Evolutionary conservation across 352 stramenopile species (phyloP), one percentile per base, ranked within the genome.

Genomic region (Phytophthora melonis): DNA sequence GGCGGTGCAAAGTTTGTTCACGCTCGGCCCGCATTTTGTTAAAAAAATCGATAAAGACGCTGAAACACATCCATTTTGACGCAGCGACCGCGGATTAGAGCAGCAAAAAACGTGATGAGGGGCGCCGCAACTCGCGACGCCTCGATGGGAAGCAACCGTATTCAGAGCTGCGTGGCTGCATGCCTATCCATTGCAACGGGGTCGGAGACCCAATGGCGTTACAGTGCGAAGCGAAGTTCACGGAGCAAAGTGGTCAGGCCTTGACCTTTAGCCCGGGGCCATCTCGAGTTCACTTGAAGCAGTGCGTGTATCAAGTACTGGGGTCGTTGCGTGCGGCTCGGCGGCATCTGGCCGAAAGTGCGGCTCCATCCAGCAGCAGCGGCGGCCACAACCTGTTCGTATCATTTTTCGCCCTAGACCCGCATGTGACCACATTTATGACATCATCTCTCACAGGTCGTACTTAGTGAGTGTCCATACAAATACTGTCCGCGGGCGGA

Each of bases 241-340:
- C 9, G 50, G 5, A 18, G 21, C 23, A 21, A 56, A 56, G 25
- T 21, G n/a, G n/a, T n/a, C n/a, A n/a, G n/a, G n/a, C n/a, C n/a
- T n/a, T 2, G 23, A 2, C 23, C 23, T 25, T 25, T 1, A 25
- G 2, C 23, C 23, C 1, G 23, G 23, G 55, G 6, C 11, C 9
- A 41, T 19, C 58, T 50, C 50, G 55, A 68, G 43, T 47, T 61
- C 10, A 5, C n/a, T 55, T 62, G 63, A 27, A 68, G 39, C 56
- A 71, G 68, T 66, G 50, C 68, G 68, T 72, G 45, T 67, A 74
- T 70, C 60, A 74, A 74, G 70, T 67, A 54, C 18, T 69, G 18
- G 59, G 7, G 25, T 6, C 49, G 39, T 72, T 45, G 58, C 43
- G 58, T 63, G 56, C 53, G 43, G 49, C 14, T 5, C 23, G 23